Base-by-base conservation (phyloP, 495 filamentous ascomycete species). In the Hypoxylon cercidicola region DNA sequence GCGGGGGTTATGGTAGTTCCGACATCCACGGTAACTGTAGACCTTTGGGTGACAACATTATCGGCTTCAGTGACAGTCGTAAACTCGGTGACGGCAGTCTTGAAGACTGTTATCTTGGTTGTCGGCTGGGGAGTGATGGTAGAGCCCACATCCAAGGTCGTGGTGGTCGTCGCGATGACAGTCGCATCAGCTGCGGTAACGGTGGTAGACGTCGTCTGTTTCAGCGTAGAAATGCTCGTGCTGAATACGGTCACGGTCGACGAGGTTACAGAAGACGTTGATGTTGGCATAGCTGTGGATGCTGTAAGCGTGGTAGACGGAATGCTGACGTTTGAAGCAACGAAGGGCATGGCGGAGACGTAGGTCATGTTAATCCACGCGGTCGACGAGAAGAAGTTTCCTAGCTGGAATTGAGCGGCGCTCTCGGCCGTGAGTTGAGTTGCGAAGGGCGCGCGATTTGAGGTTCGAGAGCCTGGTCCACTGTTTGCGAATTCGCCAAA, bases 401-500 rank as follows among this genome's bases (percentile, higher is more conserved):
- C 1, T 15, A 41, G 39, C n/a, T 41, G 1, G n/a, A 41, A 41
- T 16, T 41, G 39, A 3, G 1, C n/a, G 13, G 39, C 39, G 39
- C 13, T 41, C 3, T 1, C 1, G 16, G 39, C 39, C 1, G 1
- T 8, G 9, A 41, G 39, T 8, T 41, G 12, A 4, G 39, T 41
- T 16, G 39, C 39, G 8, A 41, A 41, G 1, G 39, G 16, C 1
- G 39, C 39, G 3, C 39, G 39, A 37, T 9, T 9, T 3, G 10
- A 16, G 13, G 39, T 37, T n/a, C n/a, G n/a, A n/a, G n/a, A n/a
- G 39, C 39, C 39, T 16, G 39, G 39, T 41, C 39, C 39, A 8
- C 8, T 2, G 39, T 41, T 41, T 1, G 12, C 39, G 1, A 41
- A 4, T 41, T 41, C 39, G n/a, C 76, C 78, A 58, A 84, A 88